These are phyloP conservation scores for Cystodermella granulosa DNA, from an alignment of 1,284 basidiomycete genomes.

Conservation along the genomic window DNA sequence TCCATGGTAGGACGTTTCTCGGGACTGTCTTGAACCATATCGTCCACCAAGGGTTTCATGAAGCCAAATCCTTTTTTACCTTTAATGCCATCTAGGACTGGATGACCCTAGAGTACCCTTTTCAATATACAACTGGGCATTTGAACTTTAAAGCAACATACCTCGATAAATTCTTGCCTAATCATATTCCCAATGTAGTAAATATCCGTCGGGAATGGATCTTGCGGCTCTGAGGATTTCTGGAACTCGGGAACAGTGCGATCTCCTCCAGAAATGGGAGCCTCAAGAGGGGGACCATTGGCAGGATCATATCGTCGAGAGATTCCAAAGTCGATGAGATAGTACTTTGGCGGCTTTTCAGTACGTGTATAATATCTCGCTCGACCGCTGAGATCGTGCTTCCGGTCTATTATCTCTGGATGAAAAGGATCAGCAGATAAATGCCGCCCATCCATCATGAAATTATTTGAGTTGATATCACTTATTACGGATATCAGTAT, in stretches of 20 bases:
- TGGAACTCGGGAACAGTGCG: slow-evolving; percentile 9
- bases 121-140: not conserved
- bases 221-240: slow-evolving; percentile 6
- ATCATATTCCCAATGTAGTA: slow-evolving; percentile 37
- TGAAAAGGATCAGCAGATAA: slow-evolving; percentile 30
- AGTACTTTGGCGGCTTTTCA: slow-evolving; percentile 29
- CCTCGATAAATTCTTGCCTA: slow-evolving; percentile 20
- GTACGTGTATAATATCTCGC: slow-evolving; percentile 23
- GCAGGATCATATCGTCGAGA: slow-evolving; percentile 25
- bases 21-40: slow-evolving; percentile 34
- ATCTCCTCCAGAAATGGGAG: slow-evolving; percentile 17
- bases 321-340: slow-evolving; percentile 31
- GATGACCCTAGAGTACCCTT: not conserved
- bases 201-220: slow-evolving; percentile 39
- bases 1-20: slow-evolving; percentile 32
- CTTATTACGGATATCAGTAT: slow-evolving; percentile 20
- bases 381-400: slow-evolving; percentile 17
- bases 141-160: slow-evolving; percentile 1
- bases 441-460: slow-evolving; percentile 32
- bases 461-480: slow-evolving; percentile 35
- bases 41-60: slow-evolving; percentile 25
- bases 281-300: slow-evolving; percentile 12
- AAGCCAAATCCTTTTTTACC: slow-evolving; percentile 27
- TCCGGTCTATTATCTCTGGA: slow-evolving; percentile 12
- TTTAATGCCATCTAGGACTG: not conserved